These are phyloP conservation scores for Phytophthora palmivora DNA, from an alignment of 352 stramenopile genomes.

Conservation along the genomic window DNA sequence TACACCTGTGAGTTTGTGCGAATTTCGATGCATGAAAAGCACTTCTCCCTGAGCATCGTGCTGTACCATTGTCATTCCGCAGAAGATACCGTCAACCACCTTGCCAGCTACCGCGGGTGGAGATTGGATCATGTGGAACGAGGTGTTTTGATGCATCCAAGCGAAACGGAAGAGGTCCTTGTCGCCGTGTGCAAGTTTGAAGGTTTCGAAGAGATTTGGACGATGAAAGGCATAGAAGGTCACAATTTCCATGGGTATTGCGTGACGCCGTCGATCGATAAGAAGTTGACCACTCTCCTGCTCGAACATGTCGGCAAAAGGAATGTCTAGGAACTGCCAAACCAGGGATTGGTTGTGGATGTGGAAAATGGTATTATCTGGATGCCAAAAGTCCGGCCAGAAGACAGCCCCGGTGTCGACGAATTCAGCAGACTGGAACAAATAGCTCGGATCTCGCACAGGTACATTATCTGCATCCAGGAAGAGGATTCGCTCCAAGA, in stretches of 20 bases:
- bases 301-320: conserved; percentile 64
- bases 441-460: conserved; percentile 52
- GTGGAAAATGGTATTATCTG: conserved; percentile 73
- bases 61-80: conserved; percentile 62
- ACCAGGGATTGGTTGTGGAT: conserved; percentile 62
- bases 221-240: conserved; percentile 51
- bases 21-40: conserved; percentile 66
- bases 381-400: conserved; percentile 74
- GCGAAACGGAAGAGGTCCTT: conserved; percentile 70
- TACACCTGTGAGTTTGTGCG: conserved; percentile 43
- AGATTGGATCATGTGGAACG: conserved; percentile 62
- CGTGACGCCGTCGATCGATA: conserved; percentile 48
- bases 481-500: conserved; percentile 54
- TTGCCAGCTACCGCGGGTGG: conserved; percentile 47
- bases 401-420: conserved; percentile 51
- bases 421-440: conserved; percentile 55
- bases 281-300: conserved; percentile 70
- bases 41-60: conserved; percentile 44
- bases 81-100: conserved; percentile 45
- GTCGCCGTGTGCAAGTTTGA: conserved; percentile 57
- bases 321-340: conserved; percentile 55
- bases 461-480: conserved; percentile 66
- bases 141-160: conserved; percentile 53
- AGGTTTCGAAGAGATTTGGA: conserved; percentile 44
- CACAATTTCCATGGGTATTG: conserved; percentile 38